Evolutionary conservation across 768 basidiomycete genomes (phyloP).

Genomic region (Pisolithus orientalis): DNA sequence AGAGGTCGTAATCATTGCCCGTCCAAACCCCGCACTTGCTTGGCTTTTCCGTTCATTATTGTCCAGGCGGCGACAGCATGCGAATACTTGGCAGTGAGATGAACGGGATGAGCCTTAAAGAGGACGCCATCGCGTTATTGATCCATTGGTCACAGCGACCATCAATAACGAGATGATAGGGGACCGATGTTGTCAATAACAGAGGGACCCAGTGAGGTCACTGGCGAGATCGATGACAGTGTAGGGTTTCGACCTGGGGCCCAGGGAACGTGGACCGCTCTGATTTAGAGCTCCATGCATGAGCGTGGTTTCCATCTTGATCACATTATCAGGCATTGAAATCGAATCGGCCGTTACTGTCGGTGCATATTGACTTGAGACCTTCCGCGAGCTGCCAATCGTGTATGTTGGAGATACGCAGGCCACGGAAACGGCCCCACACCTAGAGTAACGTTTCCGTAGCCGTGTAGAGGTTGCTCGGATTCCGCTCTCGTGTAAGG

Average conservation of each 20-base stretch:
- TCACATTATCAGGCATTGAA: slow-evolving; percentile 56
- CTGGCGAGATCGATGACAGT: slow-evolving; percentile 63
- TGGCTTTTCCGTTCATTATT: slow-evolving; percentile 51
- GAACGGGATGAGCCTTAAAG: too few relatives aligned
- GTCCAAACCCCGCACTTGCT: slow-evolving; percentile 68
- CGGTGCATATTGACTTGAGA: slow-evolving; percentile 56
- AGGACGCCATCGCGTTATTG: too few relatives aligned
- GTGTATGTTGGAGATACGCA: slow-evolving; percentile 58
- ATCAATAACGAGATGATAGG: slow-evolving; percentile 49
- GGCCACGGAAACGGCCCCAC: slow-evolving; percentile 65
- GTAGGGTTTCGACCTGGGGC: slow-evolving; percentile 51
- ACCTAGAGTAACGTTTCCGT: slow-evolving; percentile 50
- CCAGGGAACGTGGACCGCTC: slow-evolving; percentile 68
- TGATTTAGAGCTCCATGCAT: slow-evolving; percentile 61
- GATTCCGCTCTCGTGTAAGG: slow-evolving; percentile 64
- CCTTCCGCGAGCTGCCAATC: slow-evolving; percentile 46
- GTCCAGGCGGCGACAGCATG: slow-evolving; percentile 62
- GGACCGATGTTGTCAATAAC: slow-evolving; percentile 48
- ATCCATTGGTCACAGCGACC: slow-evolving; percentile 43
- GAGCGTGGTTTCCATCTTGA: slow-evolving; percentile 63
- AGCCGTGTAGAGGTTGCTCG: slow-evolving; percentile 52
- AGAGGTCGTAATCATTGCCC: slow-evolving; percentile 50
- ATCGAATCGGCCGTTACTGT: slow-evolving; percentile 37
- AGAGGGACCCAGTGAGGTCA: slow-evolving; percentile 54
- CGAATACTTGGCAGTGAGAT: slow-evolving; percentile 57